Conservation (phyloP, 371 early-diverging fungal species). For the Syncephalastrum contaminatum region DNA sequence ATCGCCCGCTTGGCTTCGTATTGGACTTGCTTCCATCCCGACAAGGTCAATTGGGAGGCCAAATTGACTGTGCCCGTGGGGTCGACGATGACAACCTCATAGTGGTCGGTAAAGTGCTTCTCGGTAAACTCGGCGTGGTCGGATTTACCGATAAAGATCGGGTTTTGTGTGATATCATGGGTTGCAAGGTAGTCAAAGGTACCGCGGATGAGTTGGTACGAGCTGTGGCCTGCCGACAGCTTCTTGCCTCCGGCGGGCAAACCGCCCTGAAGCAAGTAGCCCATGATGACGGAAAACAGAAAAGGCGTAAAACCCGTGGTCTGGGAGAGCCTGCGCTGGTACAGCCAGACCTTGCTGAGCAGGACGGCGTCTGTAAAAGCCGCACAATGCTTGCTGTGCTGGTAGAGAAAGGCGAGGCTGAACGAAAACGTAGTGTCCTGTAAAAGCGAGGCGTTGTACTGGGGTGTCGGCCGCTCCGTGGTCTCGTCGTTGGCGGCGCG, state of each 20-base stretch:
- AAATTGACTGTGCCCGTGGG: conserved; percentile 82
- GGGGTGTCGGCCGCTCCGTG: conserved; percentile 73
- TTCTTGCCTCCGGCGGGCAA: conserved; percentile 56
- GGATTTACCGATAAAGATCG: conserved; percentile 68
- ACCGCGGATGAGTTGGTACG: conserved; percentile 84
- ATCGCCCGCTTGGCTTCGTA: conserved; percentile 69
- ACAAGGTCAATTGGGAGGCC: conserved; percentile 60
- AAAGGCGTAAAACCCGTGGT: conserved; percentile 69
- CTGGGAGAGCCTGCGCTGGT: conserved; percentile 66
- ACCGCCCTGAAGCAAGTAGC: conserved; percentile 75
- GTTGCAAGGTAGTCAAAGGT: conserved; percentile 81
- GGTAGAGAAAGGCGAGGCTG: conserved; percentile 79
- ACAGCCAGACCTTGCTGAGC: conserved; percentile 82
- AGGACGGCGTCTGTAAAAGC: conserved; percentile 80
- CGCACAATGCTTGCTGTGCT: conserved; percentile 65
- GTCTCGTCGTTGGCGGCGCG: conserved; percentile 47
- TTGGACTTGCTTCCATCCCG: conserved; percentile 54
- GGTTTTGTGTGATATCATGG: conserved; percentile 72
- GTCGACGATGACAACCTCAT: conserved; percentile 84
- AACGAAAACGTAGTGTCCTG: conserved; percentile 71
- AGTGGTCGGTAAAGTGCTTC: conserved; percentile 57
- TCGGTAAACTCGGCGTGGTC: conserved; percentile 54
- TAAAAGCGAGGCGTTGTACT: conserved; percentile 85
- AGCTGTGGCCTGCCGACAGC: conserved; percentile 71
- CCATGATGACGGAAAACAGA: conserved; percentile 82